Percentiles rank a stretch among this genome's conserved stretches.
Evolutionary conservation across 371 early-diverging fungal species (phyloP).

Genomic region (Rhizopus sp.): DNA sequence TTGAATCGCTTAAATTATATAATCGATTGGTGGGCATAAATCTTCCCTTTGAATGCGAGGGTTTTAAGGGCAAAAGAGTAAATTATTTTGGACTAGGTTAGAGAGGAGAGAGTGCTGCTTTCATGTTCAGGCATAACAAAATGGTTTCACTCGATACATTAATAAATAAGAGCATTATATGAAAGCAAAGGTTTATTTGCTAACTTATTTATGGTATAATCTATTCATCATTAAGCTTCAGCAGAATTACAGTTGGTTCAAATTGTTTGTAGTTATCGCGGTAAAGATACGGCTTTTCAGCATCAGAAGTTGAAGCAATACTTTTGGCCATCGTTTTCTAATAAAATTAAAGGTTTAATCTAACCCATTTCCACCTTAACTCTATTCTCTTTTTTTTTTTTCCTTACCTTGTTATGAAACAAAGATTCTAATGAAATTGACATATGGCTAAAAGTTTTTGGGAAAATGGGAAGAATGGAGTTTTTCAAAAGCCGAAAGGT

Average conservation of each 20-base stretch:
- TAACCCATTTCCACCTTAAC: conserved; percentile 12
- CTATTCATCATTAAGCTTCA: conserved; percentile 16
- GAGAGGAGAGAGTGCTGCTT: no score
- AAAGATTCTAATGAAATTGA: conserved; percentile 18
- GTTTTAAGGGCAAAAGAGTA: no score
- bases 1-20: no score
- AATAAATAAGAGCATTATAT: conserved; percentile 15
- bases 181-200: conserved; percentile 13
- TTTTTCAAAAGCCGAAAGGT: conserved; percentile 18
- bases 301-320: conserved; percentile 19
- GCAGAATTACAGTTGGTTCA: conserved; percentile 15
- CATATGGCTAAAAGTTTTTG: conserved; percentile 16
- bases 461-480: conserved; percentile 11
- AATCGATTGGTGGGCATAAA: no score
- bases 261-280: conserved; percentile 12
- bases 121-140: no score
- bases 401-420: conserved; percentile 11
- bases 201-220: conserved; percentile 10
- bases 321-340: conserved; percentile 17
- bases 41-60: no score
- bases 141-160: conserved; percentile 8
- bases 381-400: conserved; percentile 8
- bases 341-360: conserved; percentile 12
- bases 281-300: conserved; percentile 20
- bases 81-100: no score